Conservation (phyloP, 202 grass and related monocot genomes). For the Elaeis oleifera region DNA sequence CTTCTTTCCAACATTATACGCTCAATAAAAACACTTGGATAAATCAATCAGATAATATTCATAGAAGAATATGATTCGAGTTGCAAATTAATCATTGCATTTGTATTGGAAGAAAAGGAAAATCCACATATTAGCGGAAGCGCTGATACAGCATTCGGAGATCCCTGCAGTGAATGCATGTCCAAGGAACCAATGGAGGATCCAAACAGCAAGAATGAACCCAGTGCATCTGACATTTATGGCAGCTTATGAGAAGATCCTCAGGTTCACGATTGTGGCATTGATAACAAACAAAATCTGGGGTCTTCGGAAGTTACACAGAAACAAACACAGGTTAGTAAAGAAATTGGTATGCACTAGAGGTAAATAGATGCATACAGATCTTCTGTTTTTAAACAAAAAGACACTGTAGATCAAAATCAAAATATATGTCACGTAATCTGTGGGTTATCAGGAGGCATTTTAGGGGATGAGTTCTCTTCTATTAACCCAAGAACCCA, state of each 20-base stretch:
- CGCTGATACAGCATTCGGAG: slow-evolving; percentile 50
- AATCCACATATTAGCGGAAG: slow-evolving; percentile 32
- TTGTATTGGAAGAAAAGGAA: too few species aligned
- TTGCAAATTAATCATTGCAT: too few species aligned
- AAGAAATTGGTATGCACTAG: background rate
- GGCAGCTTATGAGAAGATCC: slow-evolving; percentile 71
- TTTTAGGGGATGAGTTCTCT: too few species aligned
- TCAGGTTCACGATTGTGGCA: slow-evolving; percentile 56
- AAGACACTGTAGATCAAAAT: background rate
- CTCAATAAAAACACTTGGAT: too few species aligned
- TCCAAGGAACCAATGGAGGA: slow-evolving; percentile 57
- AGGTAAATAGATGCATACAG: background rate
- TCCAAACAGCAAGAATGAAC: slow-evolving; percentile 85
- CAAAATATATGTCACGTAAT: too few species aligned
- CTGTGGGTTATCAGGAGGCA: too few species aligned
- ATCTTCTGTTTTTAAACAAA: background rate
- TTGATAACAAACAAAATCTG: slow-evolving; percentile 42
- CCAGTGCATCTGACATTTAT: slow-evolving; percentile 58
- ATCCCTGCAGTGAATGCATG: slow-evolving; percentile 66
- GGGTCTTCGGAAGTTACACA: slow-evolving; percentile 23
- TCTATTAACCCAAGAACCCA: too few species aligned
- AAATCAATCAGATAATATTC: too few species aligned
- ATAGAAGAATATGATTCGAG: too few species aligned
- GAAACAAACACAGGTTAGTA: background rate
- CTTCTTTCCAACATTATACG: too few species aligned